phyloP scores from a whole-genome alignment of 148 eudicot species.

The Pouteria glomerata region DNA sequence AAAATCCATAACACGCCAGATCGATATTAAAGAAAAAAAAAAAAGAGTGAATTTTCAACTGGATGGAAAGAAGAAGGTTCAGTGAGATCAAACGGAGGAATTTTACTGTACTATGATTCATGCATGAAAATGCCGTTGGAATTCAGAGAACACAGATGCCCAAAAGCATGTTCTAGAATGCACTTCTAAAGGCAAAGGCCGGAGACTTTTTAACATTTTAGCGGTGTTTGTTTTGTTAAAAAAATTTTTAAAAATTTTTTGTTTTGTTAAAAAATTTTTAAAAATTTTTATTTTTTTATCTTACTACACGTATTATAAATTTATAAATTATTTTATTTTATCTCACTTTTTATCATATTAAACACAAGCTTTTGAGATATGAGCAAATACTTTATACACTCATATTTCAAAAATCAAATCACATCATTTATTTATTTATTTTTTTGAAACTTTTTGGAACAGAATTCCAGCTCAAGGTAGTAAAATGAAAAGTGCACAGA shows the following conservation, averaged over 20 bases:
- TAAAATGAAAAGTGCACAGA: slow-evolving; percentile 1
- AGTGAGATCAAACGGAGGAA: background rate
- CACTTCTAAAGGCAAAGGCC: background rate
- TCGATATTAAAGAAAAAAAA: too few relatives aligned
- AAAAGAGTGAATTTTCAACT: background rate
- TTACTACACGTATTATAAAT: too few relatives aligned
- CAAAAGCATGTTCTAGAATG: background rate
- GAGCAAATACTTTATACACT: background rate
- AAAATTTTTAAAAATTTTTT: too few relatives aligned
- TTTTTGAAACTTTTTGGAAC: slow-evolving; percentile 2
- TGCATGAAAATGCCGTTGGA: background rate
- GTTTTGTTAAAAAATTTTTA: too few relatives aligned
- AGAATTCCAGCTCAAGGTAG: slow-evolving; percentile 11
- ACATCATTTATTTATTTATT: background rate
- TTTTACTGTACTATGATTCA: background rate
- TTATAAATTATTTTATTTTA: too few relatives aligned
- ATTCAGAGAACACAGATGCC: background rate
- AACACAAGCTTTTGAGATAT: too few relatives aligned
- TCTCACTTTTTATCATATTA: too few relatives aligned
- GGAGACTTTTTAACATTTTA: background rate
- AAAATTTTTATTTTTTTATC: too few relatives aligned
- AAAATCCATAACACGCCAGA: background rate
- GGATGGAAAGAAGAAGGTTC: background rate
- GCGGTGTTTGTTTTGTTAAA: too few relatives aligned
- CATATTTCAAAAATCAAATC: background rate